Percentiles rank a stretch among this genome's conserved stretches.
Conservation (phyloP, 2,329 filamentous ascomycete species). For the Moelleriella libera region DNA sequence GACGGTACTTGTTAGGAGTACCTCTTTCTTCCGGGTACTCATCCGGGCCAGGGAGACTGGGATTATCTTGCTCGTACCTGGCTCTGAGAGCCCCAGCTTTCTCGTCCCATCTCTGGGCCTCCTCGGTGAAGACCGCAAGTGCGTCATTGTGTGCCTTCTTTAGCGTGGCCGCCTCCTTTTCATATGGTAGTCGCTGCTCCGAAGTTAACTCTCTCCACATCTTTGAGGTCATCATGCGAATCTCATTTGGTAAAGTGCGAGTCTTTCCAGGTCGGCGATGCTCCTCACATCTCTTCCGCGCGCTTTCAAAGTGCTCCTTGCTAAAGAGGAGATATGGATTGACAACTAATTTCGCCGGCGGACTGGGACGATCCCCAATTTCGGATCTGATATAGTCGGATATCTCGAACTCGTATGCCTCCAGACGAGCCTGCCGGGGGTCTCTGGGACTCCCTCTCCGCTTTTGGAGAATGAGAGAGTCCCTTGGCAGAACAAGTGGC, state of each 20-base stretch:
- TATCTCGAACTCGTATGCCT: conserved; percentile 41
- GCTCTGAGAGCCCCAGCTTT: conserved; percentile 41
- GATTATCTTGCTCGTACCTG: conserved; percentile 39
- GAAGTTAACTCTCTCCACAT: conserved; percentile 75
- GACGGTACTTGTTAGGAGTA: conserved; percentile 17
- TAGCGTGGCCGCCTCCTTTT: conserved; percentile 57
- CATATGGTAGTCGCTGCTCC: conserved; percentile 62
- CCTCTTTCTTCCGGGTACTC: conserved; percentile 9
- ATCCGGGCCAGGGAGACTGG: conserved; percentile 14
- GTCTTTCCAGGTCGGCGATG: conserved; percentile 48
- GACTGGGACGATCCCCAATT: conserved; percentile 62
- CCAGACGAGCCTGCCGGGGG: conserved; percentile 34
- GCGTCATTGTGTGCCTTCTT: conserved; percentile 49
- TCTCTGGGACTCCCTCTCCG: conserved; percentile 37
- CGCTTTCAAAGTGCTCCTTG: conserved; percentile 57
- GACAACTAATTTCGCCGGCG: conserved; percentile 57
- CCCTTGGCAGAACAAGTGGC: conserved; percentile 59
- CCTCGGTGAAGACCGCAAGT: conserved; percentile 43
- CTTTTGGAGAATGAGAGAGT: conserved; percentile 35
- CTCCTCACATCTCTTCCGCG: conserved; percentile 46
- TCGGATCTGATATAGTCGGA: conserved; percentile 35
- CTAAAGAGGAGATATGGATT: conserved; percentile 88
- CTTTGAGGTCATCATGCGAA: conserved; percentile 71
- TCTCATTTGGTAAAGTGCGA: conserved; percentile 60
- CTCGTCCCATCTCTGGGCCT: conserved; percentile 58